Base-by-base conservation (phyloP, 768 basidiomycete species). In the Xerocomellus dryophilus region DNA sequence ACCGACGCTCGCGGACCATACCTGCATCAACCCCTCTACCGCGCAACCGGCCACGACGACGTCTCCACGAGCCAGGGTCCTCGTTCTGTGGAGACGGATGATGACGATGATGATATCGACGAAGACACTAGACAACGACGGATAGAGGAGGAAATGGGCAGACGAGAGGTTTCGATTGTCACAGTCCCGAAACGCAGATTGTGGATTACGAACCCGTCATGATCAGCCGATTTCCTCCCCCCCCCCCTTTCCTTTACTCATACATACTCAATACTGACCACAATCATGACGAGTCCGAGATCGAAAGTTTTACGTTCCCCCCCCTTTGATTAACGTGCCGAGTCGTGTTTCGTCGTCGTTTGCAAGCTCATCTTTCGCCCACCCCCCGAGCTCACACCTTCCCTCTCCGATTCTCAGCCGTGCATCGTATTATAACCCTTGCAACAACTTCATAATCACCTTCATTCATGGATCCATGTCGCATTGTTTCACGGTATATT, bases 151-250 rank as follows among this genome's bases (percentile, higher is more conserved):
- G 90, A 92, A 69, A 88, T 93, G 80, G 82, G 77, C 36, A 77
- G 89, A 60, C 80, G 90, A 45, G 88, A 92, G 59, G 88, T 92
- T 29, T 87, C 86, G n/a, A 89, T 92, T 63, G 81, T 92, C 56
- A 78, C 83, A 40, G 80, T 84, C 12, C 90, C 90, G 18, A 85
- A 82, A 66, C 86, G 88, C 60, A 83, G 80, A 63, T 71, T 93
- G 51, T 83, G 83, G 77, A 79, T 92, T 44, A 78, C 81, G 48
- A 93, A 93, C 69, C 88, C 86, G 14, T 73, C 75, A 64, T 76
- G 63, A 70, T 59, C 47, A 21, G 31, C 20, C 43, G 44, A 29
- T 57, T 29, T 32, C n/a, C 20, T 21, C 31, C 45, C 23, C 9
- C 43, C 35, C 42, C 45, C 32, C 12, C 20, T 54, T 25, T 35